Evolutionary conservation across 2,329 filamentous ascomycete genomes (phyloP).

Genomic region (Chaetomium sp.): DNA sequence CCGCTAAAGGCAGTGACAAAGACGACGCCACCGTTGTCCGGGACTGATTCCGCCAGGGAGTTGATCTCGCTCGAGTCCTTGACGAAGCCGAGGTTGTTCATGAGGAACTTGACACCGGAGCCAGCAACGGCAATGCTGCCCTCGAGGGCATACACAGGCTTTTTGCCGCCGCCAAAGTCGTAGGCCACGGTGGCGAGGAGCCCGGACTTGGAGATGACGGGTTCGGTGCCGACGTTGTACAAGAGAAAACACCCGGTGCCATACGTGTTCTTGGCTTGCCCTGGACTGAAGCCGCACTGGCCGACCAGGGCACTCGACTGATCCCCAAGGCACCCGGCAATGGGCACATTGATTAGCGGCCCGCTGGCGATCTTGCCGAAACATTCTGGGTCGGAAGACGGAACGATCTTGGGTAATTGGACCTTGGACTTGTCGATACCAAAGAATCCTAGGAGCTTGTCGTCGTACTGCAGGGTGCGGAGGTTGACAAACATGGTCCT

Average conservation of each 20-base stretch:
- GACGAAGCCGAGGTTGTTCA: constrained; percentile 65
- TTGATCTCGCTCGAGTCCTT: constrained; percentile 53
- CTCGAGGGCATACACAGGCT: constrained; percentile 77
- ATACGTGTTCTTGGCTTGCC: constrained; percentile 88
- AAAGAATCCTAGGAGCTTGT: constrained; percentile 77
- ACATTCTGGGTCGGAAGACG: constrained; percentile 72
- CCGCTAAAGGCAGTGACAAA: constrained; percentile 91
- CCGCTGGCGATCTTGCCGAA: constrained; percentile 71
- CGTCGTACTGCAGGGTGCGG: constrained; percentile 76
- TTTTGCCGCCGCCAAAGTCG: constrained; percentile 65
- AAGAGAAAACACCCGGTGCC: constrained; percentile 88
- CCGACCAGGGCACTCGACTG: constrained; percentile 85
- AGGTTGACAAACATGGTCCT: constrained; percentile 96
- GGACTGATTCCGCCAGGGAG: constrained; percentile 54
- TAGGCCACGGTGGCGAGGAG: constrained; percentile 86
- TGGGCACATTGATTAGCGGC: constrained; percentile 67
- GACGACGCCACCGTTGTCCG: constrained; percentile 79
- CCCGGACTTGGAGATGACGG: constrained; percentile 81
- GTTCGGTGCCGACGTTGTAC: constrained; percentile 83
- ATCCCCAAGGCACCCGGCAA: constrained; percentile 84
- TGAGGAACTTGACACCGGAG: constrained; percentile 74
- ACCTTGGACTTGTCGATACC: constrained; percentile 69
- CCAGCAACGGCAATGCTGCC: constrained; percentile 83
- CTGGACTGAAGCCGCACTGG: constrained; percentile 79
- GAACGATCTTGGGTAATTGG: constrained; percentile 77